Conservation (phyloP, 495 filamentous ascomycete species). For the Penicillium parvum region DNA sequence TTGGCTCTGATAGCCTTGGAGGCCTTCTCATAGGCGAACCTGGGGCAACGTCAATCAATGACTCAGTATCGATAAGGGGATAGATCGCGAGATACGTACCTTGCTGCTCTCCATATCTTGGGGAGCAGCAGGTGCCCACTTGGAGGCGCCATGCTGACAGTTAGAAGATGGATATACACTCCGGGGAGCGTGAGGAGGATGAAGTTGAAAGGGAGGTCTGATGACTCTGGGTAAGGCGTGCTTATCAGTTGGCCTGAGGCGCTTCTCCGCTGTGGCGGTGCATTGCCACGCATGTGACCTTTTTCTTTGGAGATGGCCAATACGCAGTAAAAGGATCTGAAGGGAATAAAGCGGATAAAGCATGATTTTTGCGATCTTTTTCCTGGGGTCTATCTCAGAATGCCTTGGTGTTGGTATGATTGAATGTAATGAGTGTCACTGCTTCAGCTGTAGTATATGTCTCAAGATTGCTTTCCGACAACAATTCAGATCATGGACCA, state of each 20-base stretch:
- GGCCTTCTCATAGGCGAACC: conserved; percentile 63
- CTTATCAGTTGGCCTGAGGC: conserved; percentile 19
- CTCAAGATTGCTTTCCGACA: no score
- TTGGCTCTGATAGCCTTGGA: conserved; percentile 58
- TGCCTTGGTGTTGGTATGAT: no score
- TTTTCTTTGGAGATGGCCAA: no score
- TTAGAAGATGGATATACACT: conserved; percentile 10
- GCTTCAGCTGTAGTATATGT: no score
- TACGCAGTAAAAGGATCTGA: no score
- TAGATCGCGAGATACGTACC: conserved; percentile 36
- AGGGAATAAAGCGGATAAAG: no score
- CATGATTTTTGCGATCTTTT: no score
- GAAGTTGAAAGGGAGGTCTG: conserved; percentile 27
- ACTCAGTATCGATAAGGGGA: conserved; percentile 8
- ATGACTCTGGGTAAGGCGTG: conserved; percentile 23
- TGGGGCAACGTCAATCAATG: conserved; percentile 26
- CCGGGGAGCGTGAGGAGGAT: conserved; percentile 14
- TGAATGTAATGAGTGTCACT: no score
- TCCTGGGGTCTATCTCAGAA: no score
- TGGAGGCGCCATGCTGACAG: conserved; percentile 58
- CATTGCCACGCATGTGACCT: conserved; percentile 31
- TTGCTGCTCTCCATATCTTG: conserved; percentile 62
- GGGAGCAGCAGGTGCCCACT: conserved; percentile 67
- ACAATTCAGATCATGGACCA: no score
- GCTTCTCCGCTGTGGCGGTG: conserved; percentile 26